These are phyloP conservation scores for Nepenthes mirabilis DNA, from an alignment of 148 eudicot species.

Conservation along the genomic window DNA sequence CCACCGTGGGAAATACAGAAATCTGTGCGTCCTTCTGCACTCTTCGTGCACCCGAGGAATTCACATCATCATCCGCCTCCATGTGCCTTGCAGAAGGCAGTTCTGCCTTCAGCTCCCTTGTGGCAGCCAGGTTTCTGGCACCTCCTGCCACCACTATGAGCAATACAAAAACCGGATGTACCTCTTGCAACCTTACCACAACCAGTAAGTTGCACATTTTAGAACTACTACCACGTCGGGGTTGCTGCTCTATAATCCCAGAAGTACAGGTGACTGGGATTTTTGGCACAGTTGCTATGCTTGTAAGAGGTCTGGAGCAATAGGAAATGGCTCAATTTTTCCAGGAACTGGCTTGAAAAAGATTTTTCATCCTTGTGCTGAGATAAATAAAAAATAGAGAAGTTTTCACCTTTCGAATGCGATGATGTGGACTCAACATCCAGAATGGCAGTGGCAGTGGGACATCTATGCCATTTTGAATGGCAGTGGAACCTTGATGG, in stretches of 20 bases:
- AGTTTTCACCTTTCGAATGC: neutral
- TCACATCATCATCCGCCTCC: conserved; percentile 13
- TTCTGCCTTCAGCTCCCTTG: conserved; percentile 13
- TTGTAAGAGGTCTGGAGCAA: neutral
- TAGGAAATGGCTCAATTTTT: neutral
- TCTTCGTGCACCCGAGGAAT: conserved; percentile 9
- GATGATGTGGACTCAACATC: neutral
- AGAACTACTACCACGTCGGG: neutral
- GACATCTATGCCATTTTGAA: neutral
- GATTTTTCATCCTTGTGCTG: neutral
- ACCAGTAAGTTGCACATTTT: conserved; percentile 1
- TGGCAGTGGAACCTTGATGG: neutral
- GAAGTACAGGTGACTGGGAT: neutral
- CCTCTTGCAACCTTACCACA: conserved; percentile 14
- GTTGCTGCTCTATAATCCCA: neutral
- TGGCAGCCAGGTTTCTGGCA: conserved; percentile 12
- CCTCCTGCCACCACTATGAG: conserved; percentile 12
- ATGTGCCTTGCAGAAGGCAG: conserved; percentile 12
- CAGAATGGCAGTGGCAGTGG: neutral
- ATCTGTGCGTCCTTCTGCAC: conserved; percentile 13
- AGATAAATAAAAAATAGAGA: neutral
- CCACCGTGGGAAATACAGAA: conserved; percentile 15
- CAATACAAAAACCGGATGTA: conserved; percentile 12
- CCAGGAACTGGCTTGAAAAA: neutral
- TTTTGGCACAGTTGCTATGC: neutral